phyloP scores from a whole-genome alignment of 768 basidiomycete genomes.

The Amylocystis lapponica region DNA sequence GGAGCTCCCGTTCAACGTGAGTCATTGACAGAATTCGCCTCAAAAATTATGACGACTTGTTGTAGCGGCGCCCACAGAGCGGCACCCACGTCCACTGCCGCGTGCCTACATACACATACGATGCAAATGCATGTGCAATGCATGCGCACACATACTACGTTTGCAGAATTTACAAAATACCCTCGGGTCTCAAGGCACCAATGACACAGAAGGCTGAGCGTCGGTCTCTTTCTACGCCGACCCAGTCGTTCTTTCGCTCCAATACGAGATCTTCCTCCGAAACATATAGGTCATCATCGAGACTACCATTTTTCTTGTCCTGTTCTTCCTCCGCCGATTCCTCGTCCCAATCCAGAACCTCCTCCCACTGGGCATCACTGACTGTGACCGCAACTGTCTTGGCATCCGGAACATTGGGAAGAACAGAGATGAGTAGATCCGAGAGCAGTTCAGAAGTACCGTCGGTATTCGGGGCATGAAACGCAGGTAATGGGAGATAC shows the following conservation, averaged over 20 bases:
- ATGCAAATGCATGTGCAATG: too few species aligned
- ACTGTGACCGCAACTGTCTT: conserved; percentile 75
- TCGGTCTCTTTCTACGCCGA: conserved; percentile 71
- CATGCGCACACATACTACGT: too few species aligned
- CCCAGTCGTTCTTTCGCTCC: conserved; percentile 61
- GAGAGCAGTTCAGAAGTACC: conserved; percentile 71
- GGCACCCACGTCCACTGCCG: too few species aligned
- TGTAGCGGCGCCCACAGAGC: too few species aligned
- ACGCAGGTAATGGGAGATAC: conserved; percentile 70
- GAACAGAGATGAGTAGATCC: conserved; percentile 65
- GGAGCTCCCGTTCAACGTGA: too few species aligned
- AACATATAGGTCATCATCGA: conserved; percentile 52
- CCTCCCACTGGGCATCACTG: conserved; percentile 75
- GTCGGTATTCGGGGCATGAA: conserved; percentile 58
- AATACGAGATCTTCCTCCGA: conserved; percentile 47
- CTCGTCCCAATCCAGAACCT: conserved; percentile 72
- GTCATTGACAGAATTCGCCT: too few species aligned
- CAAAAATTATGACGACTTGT: too few species aligned
- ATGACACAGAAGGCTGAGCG: conserved; percentile 77
- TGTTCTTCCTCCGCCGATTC: conserved; percentile 41
- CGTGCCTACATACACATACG: too few species aligned
- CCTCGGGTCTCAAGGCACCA: conserved; percentile 69
- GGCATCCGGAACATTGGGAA: conserved; percentile 68
- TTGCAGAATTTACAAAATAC: conserved; percentile 48
- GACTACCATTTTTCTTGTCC: conserved; percentile 11